Evolutionary conservation across 306 rosid genomes (phyloP).

Genomic region (Styphnolobium japonicum): DNA sequence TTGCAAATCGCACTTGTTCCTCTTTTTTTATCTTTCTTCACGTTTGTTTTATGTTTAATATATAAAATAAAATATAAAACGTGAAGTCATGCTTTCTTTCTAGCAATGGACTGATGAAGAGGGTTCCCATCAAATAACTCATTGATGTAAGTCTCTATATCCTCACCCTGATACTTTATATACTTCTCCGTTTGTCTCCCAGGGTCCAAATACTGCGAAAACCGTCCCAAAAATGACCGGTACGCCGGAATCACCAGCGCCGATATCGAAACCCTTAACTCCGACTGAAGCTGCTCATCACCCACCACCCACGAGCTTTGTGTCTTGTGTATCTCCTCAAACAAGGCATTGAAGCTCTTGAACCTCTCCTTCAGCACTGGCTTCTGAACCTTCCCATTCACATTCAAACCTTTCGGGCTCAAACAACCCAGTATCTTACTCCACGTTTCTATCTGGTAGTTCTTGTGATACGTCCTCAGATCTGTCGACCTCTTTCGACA

Average conservation of each 20-base stretch:
- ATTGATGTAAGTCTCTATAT: constrained; percentile 63
- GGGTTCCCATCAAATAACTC: constrained; percentile 70
- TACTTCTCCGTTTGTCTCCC: constrained; percentile 82
- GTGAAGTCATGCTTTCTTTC: constrained; percentile 37
- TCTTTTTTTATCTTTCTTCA: background rate
- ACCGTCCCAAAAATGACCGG: constrained; percentile 68
- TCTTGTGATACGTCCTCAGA: constrained; percentile 68
- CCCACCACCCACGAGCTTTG: constrained; percentile 86
- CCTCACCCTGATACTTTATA: constrained; percentile 77
- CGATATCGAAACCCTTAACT: constrained; percentile 75
- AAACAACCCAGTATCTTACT: constrained; percentile 51
- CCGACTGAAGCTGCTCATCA: constrained; percentile 88
- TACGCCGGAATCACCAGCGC: constrained; percentile 84
- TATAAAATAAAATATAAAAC: too few species aligned
- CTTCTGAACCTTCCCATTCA: constrained; percentile 64
- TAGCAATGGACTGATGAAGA: constrained; percentile 23
- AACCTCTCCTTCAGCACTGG: constrained; percentile 76
- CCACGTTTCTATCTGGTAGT: constrained; percentile 80
- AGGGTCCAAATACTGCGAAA: constrained; percentile 57
- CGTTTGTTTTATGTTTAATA: background rate
- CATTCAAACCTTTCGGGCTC: constrained; percentile 56
- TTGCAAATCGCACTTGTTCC: background rate
- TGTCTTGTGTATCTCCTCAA: constrained; percentile 78
- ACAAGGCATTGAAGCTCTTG: constrained; percentile 63
- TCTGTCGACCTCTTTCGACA: constrained; percentile 63